Evolutionary conservation across 2,329 filamentous ascomycete species (phyloP), one percentile per base, ranked within the genome.

Genomic region (Penicillium verrucosum): DNA sequence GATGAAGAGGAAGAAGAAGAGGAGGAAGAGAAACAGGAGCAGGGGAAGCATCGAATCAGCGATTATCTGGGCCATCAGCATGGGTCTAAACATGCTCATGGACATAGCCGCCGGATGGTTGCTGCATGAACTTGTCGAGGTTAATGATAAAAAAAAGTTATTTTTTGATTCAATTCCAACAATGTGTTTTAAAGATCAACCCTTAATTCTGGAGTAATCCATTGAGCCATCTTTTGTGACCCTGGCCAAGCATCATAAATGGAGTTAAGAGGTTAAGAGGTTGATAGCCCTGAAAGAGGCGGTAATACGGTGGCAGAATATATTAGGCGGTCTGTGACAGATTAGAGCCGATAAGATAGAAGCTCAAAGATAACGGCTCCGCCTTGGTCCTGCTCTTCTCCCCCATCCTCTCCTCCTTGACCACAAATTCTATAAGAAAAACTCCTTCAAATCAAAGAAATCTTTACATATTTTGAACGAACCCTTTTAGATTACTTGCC

Each of bases 1-100:
- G 73, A 76, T 0, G 73, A 65, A n/a, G 66, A 65, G 18, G 66
- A 67, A 5, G 69, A 68, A 8, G 61, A 58, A 14, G 64, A 68
- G 10, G 64, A 65, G 14, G 60, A 58, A 12, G 64, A 67, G 27
- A 67, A 67, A 10, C 60, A 72, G 18, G 18, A 16, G 11, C 32
- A 56, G 11, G 69, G 69, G 3, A 73, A 72, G 46, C 71, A 68
- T 47, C 60, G 62, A 16, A 66, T 68, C 11, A 73, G 70, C 42
- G 68, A 73, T 51, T 51, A 70, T 46, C 34, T 70, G 38, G 65
- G 65, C 8, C 62, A 62, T 46, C 40, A 46, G 7, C 65, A 69
- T 45, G 53, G 50, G 1, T 54, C 63, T 47, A 56, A 46, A 27
- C 53, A 56, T 56, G 57, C 54, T 12, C 61, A 65, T 59, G 46